Percentiles rank a stretch among this genome's conserved stretches.
Conservation (phyloP, 495 filamentous ascomycete species). For the Clohesyomyces aquaticus region DNA sequence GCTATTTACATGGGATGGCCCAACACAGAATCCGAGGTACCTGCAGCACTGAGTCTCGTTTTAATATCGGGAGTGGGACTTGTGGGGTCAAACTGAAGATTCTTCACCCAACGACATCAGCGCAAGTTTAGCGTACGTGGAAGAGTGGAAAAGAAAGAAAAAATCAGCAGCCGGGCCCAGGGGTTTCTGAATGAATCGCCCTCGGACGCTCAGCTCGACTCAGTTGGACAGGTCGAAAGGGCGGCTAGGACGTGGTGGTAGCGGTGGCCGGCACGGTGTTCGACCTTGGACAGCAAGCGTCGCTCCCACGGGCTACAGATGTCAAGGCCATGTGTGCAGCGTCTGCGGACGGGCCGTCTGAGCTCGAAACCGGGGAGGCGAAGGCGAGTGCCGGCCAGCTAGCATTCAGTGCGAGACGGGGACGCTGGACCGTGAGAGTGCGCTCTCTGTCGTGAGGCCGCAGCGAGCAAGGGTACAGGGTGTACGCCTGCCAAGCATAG, state of each 20-base stretch:
- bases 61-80: slow-evolving; percentile 11
- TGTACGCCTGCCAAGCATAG: background rate
- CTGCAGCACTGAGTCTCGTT: slow-evolving; percentile 15
- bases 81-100: background rate
- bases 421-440: no score
- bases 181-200: slow-evolving; percentile 1
- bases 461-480: background rate
- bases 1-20: background rate
- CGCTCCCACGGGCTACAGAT: background rate
- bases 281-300: no score
- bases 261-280: background rate
- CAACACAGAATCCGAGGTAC: slow-evolving; percentile 1
- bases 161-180: background rate
- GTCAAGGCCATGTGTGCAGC: background rate
- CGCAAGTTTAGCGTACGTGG: background rate
- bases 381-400: slow-evolving; percentile 8
- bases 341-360: slow-evolving; percentile 17
- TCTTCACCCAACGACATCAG: slow-evolving; percentile 1
- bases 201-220: background rate
- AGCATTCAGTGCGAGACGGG: background rate
- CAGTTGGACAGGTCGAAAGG: background rate
- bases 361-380: slow-evolving; percentile 26
- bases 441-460: no score
- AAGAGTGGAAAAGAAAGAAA: slow-evolving; percentile 19
- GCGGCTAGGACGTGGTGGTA: background rate